Evolutionary conservation across 139 green algal species (phyloP).

Genomic region (Chlorella ohadii): DNA sequence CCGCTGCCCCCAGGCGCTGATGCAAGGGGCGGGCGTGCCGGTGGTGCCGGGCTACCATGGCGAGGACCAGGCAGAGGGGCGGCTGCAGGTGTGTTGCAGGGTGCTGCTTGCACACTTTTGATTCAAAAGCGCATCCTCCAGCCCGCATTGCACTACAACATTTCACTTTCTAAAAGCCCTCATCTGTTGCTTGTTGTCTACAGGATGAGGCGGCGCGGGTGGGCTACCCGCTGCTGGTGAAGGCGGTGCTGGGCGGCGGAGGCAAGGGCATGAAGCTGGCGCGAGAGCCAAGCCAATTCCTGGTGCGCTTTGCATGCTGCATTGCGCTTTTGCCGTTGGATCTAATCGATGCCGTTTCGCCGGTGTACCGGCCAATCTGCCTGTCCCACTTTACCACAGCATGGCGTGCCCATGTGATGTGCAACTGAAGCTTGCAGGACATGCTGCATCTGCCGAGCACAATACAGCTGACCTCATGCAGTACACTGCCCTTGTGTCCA

Average conservation of each 20-base stretch:
- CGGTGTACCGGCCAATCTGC: too few relatives aligned
- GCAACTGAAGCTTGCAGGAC: too few relatives aligned
- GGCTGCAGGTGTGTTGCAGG: conserved; percentile 23
- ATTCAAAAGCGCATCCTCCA: too few relatives aligned
- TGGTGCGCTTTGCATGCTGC: conserved; percentile 29
- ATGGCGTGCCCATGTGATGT: too few relatives aligned
- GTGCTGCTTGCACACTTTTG: neutral
- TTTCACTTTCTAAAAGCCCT: too few relatives aligned
- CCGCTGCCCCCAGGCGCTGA: conserved; percentile 46
- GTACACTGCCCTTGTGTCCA: too few relatives aligned
- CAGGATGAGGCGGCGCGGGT: conserved; percentile 59
- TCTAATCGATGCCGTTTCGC: too few relatives aligned
- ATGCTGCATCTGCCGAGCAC: too few relatives aligned
- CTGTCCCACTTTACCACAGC: too few relatives aligned
- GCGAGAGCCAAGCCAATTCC: conserved; percentile 22
- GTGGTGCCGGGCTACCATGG: conserved; percentile 91
- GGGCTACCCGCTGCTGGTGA: conserved; percentile 89
- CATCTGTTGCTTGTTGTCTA: conserved; percentile 15
- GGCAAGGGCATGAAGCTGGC: conserved; percentile 95
- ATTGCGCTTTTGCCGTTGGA: too few relatives aligned
- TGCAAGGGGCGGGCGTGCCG: conserved; percentile 79
- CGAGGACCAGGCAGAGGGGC: conserved; percentile 62
- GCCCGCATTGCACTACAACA: too few relatives aligned
- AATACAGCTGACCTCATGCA: too few relatives aligned
- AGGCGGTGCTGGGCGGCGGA: conserved; percentile 86